phyloP scores from a whole-genome alignment of 1,284 basidiomycete species.

The Cutaneotrichosporon cavernicola region DNA sequence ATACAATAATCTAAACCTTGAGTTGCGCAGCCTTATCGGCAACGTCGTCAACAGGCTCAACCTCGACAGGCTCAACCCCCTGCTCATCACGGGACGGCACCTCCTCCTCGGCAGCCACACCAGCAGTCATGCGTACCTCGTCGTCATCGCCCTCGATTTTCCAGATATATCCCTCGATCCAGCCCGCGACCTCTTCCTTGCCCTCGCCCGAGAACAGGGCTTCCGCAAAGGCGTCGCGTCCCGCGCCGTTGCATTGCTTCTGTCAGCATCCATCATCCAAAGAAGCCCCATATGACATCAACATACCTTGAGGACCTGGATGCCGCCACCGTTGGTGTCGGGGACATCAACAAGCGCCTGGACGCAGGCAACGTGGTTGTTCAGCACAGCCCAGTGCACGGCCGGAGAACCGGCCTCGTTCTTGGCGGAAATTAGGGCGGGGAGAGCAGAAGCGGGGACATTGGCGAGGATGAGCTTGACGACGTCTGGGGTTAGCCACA shows the following conservation, averaged over 20 bases:
- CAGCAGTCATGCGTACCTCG: constrained; percentile 4
- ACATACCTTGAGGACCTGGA: constrained; percentile 49
- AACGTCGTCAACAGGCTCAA: constrained; percentile 12
- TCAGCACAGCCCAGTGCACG: constrained; percentile 83
- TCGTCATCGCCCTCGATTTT: constrained; percentile 35
- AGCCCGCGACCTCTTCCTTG: constrained; percentile 53
- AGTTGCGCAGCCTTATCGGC: constrained; percentile 2
- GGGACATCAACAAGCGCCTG: constrained; percentile 62
- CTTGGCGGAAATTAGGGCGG: constrained; percentile 58
- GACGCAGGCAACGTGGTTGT: constrained; percentile 67
- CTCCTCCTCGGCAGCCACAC: constrained; percentile 6
- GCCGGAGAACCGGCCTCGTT: constrained; percentile 74
- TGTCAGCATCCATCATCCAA: background rate
- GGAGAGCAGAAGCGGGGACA: constrained; percentile 54
- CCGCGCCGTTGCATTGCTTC: constrained; percentile 47
- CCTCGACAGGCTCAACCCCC: constrained; percentile 23
- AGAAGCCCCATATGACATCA: too few species aligned
- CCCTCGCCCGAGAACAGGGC: constrained; percentile 52
- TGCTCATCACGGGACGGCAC: constrained; percentile 18
- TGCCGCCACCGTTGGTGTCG: constrained; percentile 49
- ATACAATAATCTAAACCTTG: background rate
- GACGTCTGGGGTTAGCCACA: constrained; percentile 18
- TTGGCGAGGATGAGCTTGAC: constrained; percentile 51
- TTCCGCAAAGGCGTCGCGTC: constrained; percentile 50
- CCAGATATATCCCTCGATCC: constrained; percentile 52